Conservation (phyloP, 2,329 filamentous ascomycete genomes). For the Cercospora sp. region DNA sequence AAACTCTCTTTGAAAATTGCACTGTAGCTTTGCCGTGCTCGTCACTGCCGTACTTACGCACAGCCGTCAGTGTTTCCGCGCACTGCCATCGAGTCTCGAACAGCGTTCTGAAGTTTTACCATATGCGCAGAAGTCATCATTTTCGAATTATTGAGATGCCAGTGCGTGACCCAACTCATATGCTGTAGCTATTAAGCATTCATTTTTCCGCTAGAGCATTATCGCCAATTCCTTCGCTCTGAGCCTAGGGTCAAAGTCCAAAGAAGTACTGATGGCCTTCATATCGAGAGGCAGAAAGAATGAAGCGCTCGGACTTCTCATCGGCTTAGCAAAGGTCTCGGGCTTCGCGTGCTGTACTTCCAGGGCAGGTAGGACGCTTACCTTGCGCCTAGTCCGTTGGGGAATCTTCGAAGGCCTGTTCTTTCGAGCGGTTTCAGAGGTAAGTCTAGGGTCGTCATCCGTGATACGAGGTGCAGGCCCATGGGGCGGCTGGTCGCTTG, state of each 20-base stretch:
- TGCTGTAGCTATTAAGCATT: not conserved
- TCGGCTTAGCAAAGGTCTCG: not conserved
- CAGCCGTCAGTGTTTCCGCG: not conserved
- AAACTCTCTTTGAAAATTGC: not conserved
- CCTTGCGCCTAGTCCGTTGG: not conserved
- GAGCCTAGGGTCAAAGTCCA: conserved; percentile 1
- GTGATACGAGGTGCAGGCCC: not conserved
- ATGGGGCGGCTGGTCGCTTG: not conserved
- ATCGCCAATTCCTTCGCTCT: conserved; percentile 2
- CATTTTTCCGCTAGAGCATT: not conserved
- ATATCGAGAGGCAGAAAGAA: conserved; percentile 13
- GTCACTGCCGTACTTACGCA: not conserved
- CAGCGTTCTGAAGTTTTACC: not conserved
- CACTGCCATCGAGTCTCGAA: not conserved
- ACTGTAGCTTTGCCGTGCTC: not conserved
- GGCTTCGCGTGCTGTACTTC: not conserved
- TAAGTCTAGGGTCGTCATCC: not conserved
- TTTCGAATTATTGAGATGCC: not conserved
- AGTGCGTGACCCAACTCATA: not conserved
- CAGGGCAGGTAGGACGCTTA: not conserved
- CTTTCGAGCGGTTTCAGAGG: not conserved
- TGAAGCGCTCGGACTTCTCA: conserved; percentile 6
- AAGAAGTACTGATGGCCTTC: not conserved
- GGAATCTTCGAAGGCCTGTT: not conserved
- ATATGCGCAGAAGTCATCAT: not conserved